Percentiles rank a stretch among this genome's conserved stretches.
phyloP scores from a whole-genome alignment of 2,329 filamentous ascomycete species.

The Cordyceps sp. region DNA sequence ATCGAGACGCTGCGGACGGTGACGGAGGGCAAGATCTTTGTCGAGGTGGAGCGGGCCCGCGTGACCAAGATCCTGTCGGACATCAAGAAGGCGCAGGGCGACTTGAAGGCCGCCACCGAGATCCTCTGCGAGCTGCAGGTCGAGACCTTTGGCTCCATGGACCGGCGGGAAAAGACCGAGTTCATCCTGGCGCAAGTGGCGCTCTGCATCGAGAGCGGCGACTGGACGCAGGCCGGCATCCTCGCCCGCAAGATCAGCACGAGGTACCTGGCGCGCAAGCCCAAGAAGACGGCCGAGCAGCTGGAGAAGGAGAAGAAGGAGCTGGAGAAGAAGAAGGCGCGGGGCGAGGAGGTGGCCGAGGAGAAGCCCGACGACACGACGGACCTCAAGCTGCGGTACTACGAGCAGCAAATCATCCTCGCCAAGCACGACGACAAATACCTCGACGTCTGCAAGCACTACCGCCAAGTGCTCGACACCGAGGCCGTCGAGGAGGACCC shows the following conservation, averaged over 20 bases:
- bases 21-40: slow-evolving; percentile 98
- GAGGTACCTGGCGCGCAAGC: slow-evolving; percentile 74
- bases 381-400: slow-evolving; percentile 88
- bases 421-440: slow-evolving; percentile 98
- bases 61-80: slow-evolving; percentile 90
- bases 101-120: slow-evolving; percentile 77
- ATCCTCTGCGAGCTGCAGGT: slow-evolving; percentile 96
- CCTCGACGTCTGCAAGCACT: slow-evolving; percentile 94
- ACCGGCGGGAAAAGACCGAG: slow-evolving; percentile 91
- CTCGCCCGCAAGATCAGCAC: slow-evolving; percentile 95
- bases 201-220: slow-evolving; percentile 85
- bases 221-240: slow-evolving; percentile 93
- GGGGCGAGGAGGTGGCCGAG: slow-evolving; percentile 62
- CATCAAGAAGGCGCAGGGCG: slow-evolving; percentile 93
- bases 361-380: slow-evolving; percentile 80
- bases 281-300: slow-evolving; percentile 79
- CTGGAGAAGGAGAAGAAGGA: slow-evolving; percentile 83
- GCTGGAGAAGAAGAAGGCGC: slow-evolving; percentile 68
- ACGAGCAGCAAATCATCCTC: slow-evolving; percentile 90
- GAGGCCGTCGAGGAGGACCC: slow-evolving; percentile 87
- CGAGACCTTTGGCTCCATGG: slow-evolving; percentile 98
- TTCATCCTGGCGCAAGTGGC: slow-evolving; percentile 93
- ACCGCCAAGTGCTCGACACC: slow-evolving; percentile 90
- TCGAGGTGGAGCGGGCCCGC: slow-evolving; percentile 92
- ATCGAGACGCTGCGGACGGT: slow-evolving; percentile 94